These are phyloP conservation scores for Hypoxylon rickii DNA, from an alignment of 495 filamentous ascomycete species.

Conservation along the genomic window DNA sequence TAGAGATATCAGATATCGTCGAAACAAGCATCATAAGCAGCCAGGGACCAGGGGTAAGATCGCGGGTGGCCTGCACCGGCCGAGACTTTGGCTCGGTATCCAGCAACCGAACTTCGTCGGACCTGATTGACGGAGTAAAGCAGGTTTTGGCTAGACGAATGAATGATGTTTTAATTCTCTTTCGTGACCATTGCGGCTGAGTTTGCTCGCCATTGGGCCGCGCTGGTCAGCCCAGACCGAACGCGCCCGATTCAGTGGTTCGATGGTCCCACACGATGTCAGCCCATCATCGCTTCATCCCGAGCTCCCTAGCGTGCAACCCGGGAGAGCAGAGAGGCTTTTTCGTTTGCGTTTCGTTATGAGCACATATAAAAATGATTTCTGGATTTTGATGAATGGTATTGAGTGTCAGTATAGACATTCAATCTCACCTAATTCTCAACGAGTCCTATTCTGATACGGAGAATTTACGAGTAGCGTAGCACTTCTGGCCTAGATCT, in stretches of 20 bases:
- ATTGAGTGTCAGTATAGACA: no score
- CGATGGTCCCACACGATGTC: constrained; percentile 34
- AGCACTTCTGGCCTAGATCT: background rate
- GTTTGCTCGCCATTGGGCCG: background rate
- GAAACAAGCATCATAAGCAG: no score
- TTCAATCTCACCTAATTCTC: no score
- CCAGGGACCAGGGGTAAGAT: no score
- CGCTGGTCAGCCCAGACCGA: constrained; percentile 25
- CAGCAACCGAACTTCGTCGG: background rate
- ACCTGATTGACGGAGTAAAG: background rate
- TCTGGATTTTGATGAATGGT: no score
- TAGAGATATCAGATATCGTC: no score
- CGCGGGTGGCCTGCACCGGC: no score
- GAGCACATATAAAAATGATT: background rate
- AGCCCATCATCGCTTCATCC: constrained; percentile 22
- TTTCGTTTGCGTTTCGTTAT: background rate
- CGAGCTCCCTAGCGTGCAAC: background rate
- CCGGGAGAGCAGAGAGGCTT: background rate
- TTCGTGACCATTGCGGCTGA: background rate
- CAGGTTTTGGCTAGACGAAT: constrained; percentile 3
- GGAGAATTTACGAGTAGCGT: no score
- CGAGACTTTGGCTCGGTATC: background rate
- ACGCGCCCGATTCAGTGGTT: constrained; percentile 25
- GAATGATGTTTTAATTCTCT: background rate
- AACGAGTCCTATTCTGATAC: no score